Evolutionary conservation across 768 basidiomycete genomes (phyloP), one percentile per base, ranked within the genome.

Genomic region (Peribolospora baueri): DNA sequence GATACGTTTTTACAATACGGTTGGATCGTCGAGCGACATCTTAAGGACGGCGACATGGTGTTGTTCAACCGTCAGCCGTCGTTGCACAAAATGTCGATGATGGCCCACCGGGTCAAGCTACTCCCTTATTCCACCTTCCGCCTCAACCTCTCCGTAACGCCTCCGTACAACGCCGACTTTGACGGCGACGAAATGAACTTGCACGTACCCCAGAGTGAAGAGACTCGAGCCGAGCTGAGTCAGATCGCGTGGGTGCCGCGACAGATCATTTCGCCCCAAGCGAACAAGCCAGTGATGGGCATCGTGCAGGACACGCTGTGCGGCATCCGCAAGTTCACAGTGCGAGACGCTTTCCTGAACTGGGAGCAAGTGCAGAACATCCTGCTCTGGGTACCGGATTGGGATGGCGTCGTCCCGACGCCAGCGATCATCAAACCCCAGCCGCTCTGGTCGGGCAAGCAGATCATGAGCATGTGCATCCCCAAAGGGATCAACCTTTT

Each of bases 141-240:
- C 56, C 69, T 97, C 60, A 97, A 97, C 67, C 79, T 97, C 59
- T 97, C 93, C 55, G 93, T 97, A 25, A 65, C 64, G 8, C 86
- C 91, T 43, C 93, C 93, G 0, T 97, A 98, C 70, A 97, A 98
- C 63, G 93, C 93, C 66, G 93, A 98, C 54, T 98, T 97, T 70
- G 93, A 97, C 65, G 93, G 93, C 61, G 93, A 97, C 64, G 93
- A 98, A 68, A 98, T 97, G 93, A 97, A 98, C 71, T 84, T 97
- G 82, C 93, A 97, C 67, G 80, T 98, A 45, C 93, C 93, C 37
- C 93, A 98, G 66, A 88, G 84, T 56, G 93, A 97, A 68, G 93
- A 98, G 68, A 97, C 93, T 42, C 78, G 93, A 54, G 91, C 93
- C 0, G 93, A 98, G 67, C 74, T 97, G n/a, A 84, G 82, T 63